Base-by-base conservation (phyloP, 805 yeast species). In the Wickerhamiella domercqiae region DNA sequence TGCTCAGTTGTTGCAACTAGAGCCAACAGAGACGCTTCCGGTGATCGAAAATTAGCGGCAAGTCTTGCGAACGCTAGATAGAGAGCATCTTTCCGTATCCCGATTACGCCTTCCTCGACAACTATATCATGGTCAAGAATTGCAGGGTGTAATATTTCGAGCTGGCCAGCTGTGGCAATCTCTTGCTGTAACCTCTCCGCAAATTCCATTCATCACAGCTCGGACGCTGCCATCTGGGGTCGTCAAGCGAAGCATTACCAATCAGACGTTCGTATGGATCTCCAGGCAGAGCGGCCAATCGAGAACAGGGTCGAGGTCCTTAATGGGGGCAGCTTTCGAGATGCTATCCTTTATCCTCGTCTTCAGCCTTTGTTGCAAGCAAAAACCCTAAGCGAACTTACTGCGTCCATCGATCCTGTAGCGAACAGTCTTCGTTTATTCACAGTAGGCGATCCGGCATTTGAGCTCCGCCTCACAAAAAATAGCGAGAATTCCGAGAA, bases 1-100 rank as follows among this genome's bases (percentile, higher is more conserved):
- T 56, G 48, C 40, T 58, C 62, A 7, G 51, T 45, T 2, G 57
- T 48, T 2, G 53, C 57, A 14, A 57, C 25, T 5, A 57, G 35
- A 3, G 51, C 44, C 17, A 56, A 26, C 22, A 47, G 37, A 11
- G 50, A 42, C 11, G 45, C 28, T 5, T 24, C 34, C 13, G 41
- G 38, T 7, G 40, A 16, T 16, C 26, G 11, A 13, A n/a, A 32
- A 7, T 33, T 21, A 9, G 25, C 30, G 13, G 28, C 39, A 34
- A 49, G 33, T 19, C 18, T 38, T 4, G 34, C 37, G 33, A 41
- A 54, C 29, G 41, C 39, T 29, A 18, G 18, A 15, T 17, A 19
- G 22, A 55, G 48, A 7, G 24, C 21, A 34, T 34, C 39, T 13
- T 26, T 25, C 20, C 41, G 38, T 26, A 55, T 26, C 4, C 60